Percentiles rank a stretch among this genome's conserved stretches.
phyloP scores from a whole-genome alignment of 2,329 filamentous ascomycete species.

The Sclerotinia spermophila region DNA sequence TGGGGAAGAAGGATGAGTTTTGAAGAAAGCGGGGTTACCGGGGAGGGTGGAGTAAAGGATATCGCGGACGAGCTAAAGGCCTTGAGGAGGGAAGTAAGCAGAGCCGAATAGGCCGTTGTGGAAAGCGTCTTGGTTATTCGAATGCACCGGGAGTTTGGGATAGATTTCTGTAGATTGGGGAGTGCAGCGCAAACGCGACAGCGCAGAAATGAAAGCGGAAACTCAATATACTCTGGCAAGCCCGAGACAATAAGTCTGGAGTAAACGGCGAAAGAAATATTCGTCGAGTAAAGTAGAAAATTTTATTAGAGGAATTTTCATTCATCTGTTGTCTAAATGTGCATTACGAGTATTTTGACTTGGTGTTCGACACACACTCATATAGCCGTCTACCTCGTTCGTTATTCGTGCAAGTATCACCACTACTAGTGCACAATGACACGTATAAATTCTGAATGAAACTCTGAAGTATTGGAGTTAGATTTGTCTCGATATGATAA shows the following conservation, averaged over 20 bases:
- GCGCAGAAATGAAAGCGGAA: background rate
- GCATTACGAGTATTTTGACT: no score
- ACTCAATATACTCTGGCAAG: background rate
- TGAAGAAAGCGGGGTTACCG: slow-evolving; percentile 29
- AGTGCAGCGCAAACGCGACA: background rate
- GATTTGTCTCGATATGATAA: background rate
- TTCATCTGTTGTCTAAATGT: no score
- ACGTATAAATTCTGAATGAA: background rate
- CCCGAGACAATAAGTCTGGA: no score
- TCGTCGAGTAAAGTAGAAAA: no score
- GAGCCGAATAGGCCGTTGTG: background rate
- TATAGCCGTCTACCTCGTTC: background rate
- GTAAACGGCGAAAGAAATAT: no score
- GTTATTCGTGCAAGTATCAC: background rate
- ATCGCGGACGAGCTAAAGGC: slow-evolving; percentile 1
- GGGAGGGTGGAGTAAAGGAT: background rate
- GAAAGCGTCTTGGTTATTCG: background rate
- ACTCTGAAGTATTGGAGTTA: background rate
- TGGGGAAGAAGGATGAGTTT: slow-evolving; percentile 80
- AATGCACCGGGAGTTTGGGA: background rate
- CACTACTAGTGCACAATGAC: background rate
- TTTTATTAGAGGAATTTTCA: no score
- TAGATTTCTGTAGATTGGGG: background rate
- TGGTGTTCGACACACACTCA: no score
- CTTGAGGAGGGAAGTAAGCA: background rate